A percentile compares a stretch with the other conserved stretches of the same genome.
These are phyloP conservation scores for Pilaira anomala DNA, from an alignment of 192 early-diverging fungal species.

Conservation along the genomic window DNA sequence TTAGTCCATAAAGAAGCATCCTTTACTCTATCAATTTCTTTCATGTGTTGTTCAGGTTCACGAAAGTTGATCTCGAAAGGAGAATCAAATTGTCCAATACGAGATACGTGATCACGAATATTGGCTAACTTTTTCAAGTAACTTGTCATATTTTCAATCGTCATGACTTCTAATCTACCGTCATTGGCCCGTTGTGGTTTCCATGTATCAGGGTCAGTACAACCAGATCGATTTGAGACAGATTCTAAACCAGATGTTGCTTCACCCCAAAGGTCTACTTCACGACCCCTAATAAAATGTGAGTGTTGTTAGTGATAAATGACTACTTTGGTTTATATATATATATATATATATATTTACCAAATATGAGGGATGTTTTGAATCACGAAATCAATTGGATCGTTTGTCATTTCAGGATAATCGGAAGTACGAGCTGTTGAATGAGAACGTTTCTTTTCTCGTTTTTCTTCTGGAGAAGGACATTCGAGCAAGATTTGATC, in stretches of 20 bases:
- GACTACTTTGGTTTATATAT: neutral
- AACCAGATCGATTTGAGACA: conserved; percentile 45
- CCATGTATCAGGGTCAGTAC: conserved; percentile 55
- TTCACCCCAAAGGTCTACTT: conserved; percentile 67
- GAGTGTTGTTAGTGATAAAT: too few species aligned
- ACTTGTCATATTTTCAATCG: conserved; percentile 54
- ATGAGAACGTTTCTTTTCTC: neutral
- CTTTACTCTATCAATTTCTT: conserved; percentile 15
- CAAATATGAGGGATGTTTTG: conserved; percentile 71
- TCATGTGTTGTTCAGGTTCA: conserved; percentile 22
- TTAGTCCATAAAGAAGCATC: conserved; percentile 24
- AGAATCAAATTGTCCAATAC: conserved; percentile 64
- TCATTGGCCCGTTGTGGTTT: conserved; percentile 67
- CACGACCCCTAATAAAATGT: conserved; percentile 47
- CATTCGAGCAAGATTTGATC: conserved; percentile 47
- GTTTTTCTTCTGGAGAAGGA: conserved; percentile 35
- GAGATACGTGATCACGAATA: conserved; percentile 48
- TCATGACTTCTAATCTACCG: conserved; percentile 65
- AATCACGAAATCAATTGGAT: conserved; percentile 69
- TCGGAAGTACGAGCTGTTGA: conserved; percentile 7
- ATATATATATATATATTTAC: conserved; percentile 18
- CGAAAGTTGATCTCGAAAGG: conserved; percentile 58
- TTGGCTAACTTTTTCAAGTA: conserved; percentile 64
- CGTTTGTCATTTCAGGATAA: conserved; percentile 49
- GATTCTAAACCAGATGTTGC: conserved; percentile 40